Base-by-base conservation (phyloP, 345 rosid species). In the Boechera stricta region DNA sequence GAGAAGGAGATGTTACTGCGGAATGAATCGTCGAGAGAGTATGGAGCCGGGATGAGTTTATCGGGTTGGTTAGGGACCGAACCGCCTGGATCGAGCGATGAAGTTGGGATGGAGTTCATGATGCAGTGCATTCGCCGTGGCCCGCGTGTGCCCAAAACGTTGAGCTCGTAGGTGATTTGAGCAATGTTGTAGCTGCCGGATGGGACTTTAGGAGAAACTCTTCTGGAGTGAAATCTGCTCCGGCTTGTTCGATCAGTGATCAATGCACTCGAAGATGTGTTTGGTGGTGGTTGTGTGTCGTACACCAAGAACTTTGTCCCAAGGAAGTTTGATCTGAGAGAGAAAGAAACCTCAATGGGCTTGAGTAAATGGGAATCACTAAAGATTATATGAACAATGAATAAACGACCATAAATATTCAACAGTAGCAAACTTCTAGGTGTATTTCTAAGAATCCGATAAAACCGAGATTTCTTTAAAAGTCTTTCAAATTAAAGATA, bases 181-280 rank as follows among this genome's bases (percentile, higher is more conserved):
- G 90, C 86, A 66, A 86, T 80, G 77, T 82, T 86, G 81, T 86
- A 88, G 68, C 84, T 86, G 9, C 90, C 92, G 10, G 82, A 76
- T n/a, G 92, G 92, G 28, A 86, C 83, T 83, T 86, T 88, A 1
- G 92, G 92, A 49, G 92, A 88, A 18, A 88, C 90, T 55, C 82
- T 83, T 78, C 86, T 85, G 1, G 92, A 86, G 61, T 83, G 81
- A 77, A 86, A 88, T 59, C 90, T 85, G 39, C 80, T 75, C 9
- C 87, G 81, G 74, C 90, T 86, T 73, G 83, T 60, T 58, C 84
- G 67, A 8, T 87, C 84, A 71, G 85, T 51, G 78, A 85, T 77
- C 15, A 84, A 85, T 55, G 78, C 45, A 67, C 69, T 77, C 41
- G 83, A 24, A 81, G 79, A 60, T 73, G 81, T 32, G 79, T 32